Conservation (phyloP, 192 early-diverging fungal species). For the Coemansia sp. region DNA sequence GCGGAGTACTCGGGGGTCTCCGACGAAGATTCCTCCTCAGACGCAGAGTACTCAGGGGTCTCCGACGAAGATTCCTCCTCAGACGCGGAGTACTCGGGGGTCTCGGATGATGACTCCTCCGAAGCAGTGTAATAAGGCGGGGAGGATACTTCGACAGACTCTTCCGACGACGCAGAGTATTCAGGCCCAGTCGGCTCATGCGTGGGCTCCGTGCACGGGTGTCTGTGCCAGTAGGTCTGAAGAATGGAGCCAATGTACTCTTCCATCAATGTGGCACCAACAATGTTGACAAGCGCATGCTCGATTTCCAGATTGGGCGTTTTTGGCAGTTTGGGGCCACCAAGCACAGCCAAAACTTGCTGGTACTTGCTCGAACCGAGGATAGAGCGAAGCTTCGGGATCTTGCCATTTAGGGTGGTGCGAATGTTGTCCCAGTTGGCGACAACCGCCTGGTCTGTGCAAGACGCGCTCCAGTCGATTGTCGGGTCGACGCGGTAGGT, state of each 20-base stretch:
- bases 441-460: slow-evolving; percentile 4
- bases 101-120: too few relatives aligned
- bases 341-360: neutral
- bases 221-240: neutral
- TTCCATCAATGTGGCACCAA: slow-evolving; percentile 4
- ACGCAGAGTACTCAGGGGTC: too few relatives aligned
- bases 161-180: neutral
- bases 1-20: too few relatives aligned
- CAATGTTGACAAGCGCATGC: slow-evolving; percentile 5
- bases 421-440: slow-evolving; percentile 2
- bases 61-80: too few relatives aligned
- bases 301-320: neutral
- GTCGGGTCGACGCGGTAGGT: neutral
- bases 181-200: neutral
- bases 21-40: too few relatives aligned
- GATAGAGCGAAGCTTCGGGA: neutral
- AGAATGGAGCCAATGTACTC: slow-evolving; percentile 3
- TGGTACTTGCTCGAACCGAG: neutral
- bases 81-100: too few relatives aligned
- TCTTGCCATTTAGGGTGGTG: neutral
- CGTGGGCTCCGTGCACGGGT: slow-evolving; percentile 10
- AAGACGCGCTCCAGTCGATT: slow-evolving; percentile 13
- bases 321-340: neutral
- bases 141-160: too few relatives aligned
- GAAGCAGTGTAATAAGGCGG: too few relatives aligned